These are phyloP conservation scores for Paulownia fortunei DNA, from an alignment of 257 asterid species.

Conservation along the genomic window DNA sequence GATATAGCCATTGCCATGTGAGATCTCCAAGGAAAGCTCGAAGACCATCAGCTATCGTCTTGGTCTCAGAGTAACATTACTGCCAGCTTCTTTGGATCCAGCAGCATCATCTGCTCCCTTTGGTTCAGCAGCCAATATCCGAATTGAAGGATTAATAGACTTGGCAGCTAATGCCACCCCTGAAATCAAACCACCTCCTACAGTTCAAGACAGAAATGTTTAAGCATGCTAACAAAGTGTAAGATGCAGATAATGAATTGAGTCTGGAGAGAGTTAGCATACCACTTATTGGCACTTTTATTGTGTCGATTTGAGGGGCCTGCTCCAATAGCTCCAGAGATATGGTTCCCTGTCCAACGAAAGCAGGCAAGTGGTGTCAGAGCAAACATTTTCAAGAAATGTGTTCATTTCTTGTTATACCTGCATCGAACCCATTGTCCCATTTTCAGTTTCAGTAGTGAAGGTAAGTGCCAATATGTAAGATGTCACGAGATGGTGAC, in stretches of 20 bases:
- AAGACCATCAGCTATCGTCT: constrained; percentile 93
- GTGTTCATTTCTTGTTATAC: too few species aligned
- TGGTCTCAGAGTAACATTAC: constrained; percentile 70
- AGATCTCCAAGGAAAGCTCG: constrained; percentile 88
- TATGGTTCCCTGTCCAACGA: constrained; percentile 94
- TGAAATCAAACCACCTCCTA: constrained; percentile 95
- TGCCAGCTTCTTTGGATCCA: constrained; percentile 68
- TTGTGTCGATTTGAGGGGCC: constrained; percentile 74
- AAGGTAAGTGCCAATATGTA: too few species aligned
- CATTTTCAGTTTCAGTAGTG: too few species aligned
- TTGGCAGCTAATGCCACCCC: constrained; percentile 94
- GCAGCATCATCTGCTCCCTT: constrained; percentile 94
- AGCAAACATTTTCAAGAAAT: not conserved
- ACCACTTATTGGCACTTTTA: constrained; percentile 90
- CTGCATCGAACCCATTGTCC: too few species aligned
- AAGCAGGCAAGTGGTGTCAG: constrained; percentile 23
- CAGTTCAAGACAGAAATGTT: constrained; percentile 5
- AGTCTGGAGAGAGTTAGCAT: constrained; percentile 23
- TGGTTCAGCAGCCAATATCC: constrained; percentile 89
- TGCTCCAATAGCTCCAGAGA: constrained; percentile 89
- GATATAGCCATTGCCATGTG: constrained; percentile 63
- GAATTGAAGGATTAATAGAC: constrained; percentile 74
- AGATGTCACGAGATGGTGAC: too few species aligned
- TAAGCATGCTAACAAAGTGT: constrained; percentile 8
- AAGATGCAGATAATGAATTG: constrained; percentile 11